Evolutionary conservation across 495 filamentous ascomycete species (phyloP).

Genomic region (Cercophora scortea): DNA sequence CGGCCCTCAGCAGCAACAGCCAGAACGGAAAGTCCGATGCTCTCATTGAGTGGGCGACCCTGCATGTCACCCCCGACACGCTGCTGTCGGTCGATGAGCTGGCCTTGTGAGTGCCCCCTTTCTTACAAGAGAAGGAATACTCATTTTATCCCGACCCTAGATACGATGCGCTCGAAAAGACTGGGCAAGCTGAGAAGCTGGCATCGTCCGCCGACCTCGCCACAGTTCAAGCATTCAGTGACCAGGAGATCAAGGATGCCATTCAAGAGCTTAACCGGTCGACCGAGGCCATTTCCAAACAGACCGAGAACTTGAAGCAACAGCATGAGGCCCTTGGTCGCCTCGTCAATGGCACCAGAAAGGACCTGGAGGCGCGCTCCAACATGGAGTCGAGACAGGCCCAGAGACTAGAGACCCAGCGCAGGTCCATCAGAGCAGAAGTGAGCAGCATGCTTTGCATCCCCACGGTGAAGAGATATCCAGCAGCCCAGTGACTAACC

Average conservation of each 20-base stretch:
- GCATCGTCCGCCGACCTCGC: slow-evolving; percentile 26
- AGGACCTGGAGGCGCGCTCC: slow-evolving; percentile 18
- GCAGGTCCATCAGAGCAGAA: slow-evolving; percentile 18
- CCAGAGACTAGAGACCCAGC: slow-evolving; percentile 24
- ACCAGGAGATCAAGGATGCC: slow-evolving; percentile 33
- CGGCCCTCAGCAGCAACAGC: slow-evolving; percentile 6
- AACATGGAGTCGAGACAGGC: slow-evolving; percentile 19
- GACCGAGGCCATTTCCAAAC: slow-evolving; percentile 36
- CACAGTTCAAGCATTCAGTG: slow-evolving; percentile 22
- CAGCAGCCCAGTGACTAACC: neutral
- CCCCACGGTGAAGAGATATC: neutral
- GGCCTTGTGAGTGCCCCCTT: slow-evolving; percentile 21
- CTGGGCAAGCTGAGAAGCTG: slow-evolving; percentile 28
- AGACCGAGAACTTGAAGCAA: slow-evolving; percentile 32
- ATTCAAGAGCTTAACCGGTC: slow-evolving; percentile 38
- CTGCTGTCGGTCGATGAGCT: slow-evolving; percentile 36
- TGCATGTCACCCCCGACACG: slow-evolving; percentile 34
- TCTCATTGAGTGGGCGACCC: slow-evolving; percentile 30
- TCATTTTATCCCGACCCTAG: slow-evolving; percentile 9
- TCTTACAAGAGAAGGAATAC: neutral
- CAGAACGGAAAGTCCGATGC: slow-evolving; percentile 7
- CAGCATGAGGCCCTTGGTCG: slow-evolving; percentile 36
- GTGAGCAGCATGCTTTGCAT: slow-evolving; percentile 14
- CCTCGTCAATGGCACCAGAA: slow-evolving; percentile 22
- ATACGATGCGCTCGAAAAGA: slow-evolving; percentile 28